Percentiles rank a stretch among this genome's conserved stretches.
Conservation (phyloP, 306 rosid species). For the Heteromeles arbutifolia region DNA sequence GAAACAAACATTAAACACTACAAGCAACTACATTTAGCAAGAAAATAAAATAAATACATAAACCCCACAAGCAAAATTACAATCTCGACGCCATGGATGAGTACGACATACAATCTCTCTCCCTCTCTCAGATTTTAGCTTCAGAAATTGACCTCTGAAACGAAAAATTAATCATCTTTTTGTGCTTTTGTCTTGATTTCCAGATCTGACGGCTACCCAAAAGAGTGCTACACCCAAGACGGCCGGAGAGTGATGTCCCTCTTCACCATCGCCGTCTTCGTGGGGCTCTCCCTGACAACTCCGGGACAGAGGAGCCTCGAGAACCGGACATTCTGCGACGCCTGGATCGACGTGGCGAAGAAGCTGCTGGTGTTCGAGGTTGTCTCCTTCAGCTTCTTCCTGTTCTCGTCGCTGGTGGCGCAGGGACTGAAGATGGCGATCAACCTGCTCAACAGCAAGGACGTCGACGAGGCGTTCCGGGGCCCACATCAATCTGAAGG, state of each 20-base stretch:
- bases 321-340: constrained; percentile 56
- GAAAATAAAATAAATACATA: background rate
- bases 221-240: constrained; percentile 19
- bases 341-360: constrained; percentile 52
- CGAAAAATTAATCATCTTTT: background rate
- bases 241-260: constrained; percentile 25
- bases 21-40: background rate
- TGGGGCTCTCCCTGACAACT: constrained; percentile 72
- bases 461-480: too few species aligned
- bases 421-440: constrained; percentile 88
- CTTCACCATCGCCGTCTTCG: constrained; percentile 89
- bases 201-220: constrained; percentile 62
- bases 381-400: constrained; percentile 82
- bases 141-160: background rate
- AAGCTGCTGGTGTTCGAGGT: constrained; percentile 84
- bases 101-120: constrained; percentile 1
- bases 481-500: too few species aligned
- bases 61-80: background rate
- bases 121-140: background rate
- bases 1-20: background rate
- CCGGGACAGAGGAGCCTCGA: constrained; percentile 64
- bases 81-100: constrained; percentile 14
- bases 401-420: constrained; percentile 72
- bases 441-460: constrained; percentile 65
- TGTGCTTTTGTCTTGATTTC: background rate